Base-by-base conservation (phyloP, 1,284 basidiomycete genomes). In the Pholiota adiposa region DNA sequence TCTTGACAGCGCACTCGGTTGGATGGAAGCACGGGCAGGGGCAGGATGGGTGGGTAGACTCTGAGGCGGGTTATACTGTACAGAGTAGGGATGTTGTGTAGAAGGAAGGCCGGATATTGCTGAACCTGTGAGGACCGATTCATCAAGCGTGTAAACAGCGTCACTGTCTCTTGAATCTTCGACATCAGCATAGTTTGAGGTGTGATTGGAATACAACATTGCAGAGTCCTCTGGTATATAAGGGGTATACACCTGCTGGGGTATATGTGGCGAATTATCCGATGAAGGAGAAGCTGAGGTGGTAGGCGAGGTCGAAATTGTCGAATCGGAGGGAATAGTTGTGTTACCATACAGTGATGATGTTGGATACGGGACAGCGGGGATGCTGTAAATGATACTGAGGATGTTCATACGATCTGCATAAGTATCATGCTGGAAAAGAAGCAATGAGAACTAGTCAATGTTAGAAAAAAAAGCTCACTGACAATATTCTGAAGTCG, bases 371-470 rank as follows among this genome's bases (percentile, higher is more conserved):
- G 86, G 85, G 34, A 85, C 83, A 44, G 89, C 80, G 21, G 89
- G 89, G 72, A 93, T 92, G 72, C 86, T 89, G 77, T 93, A 94
- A 63, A 93, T 92, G 64, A 92, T 82, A 67, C 90, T 92, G 59
- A 93, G 81, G 67, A 94, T 93, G 70, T 91, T 90, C 91, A 93
- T 93, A 60, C 91, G 85, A 75, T 93, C 91, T 58, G 90, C 90
- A 72, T 93, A 93, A 8, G 92, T 93, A 74, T 94, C 92, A 70
- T 93, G 92, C 92, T 93, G 70, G 65, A 51, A 59, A 53, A 54
- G 49, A 49, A 53, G 44, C 33, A 43, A 31, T 59, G 34, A 63
- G 40, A 56, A 23, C 23, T 58, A 29, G 54, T 48, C 54, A 44
- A 40, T 9, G 59, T n/a, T 33, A 21, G 18, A 18, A 49, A 34